phyloP scores from a whole-genome alignment of 2,329 filamentous ascomycete species.

The Cercospora nicotianae region DNA sequence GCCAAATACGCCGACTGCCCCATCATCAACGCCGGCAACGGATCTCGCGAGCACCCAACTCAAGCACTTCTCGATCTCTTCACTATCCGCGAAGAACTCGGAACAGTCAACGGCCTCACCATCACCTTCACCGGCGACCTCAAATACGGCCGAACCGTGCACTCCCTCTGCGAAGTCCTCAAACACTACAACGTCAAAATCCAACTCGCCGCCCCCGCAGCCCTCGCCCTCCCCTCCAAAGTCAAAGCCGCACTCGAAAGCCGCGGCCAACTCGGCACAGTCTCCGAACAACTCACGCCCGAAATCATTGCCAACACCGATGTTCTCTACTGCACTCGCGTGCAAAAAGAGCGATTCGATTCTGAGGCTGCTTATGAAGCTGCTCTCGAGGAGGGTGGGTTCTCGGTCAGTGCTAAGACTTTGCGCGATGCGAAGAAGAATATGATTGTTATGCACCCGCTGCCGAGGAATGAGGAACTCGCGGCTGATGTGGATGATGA shows the following conservation, averaged over 20 bases:
- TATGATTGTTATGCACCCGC: conserved; percentile 93
- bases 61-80: conserved; percentile 97
- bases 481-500: conserved; percentile 97
- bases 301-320: conserved; percentile 85
- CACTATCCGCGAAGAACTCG: conserved; percentile 95
- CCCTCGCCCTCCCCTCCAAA: conserved; percentile 71
- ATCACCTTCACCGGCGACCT: conserved; percentile 96
- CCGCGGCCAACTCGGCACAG: conserved; percentile 74
- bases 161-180: conserved; percentile 91
- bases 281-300: conserved; percentile 76
- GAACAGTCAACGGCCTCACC: conserved; percentile 89
- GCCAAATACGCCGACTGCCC: conserved; percentile 86
- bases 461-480: conserved; percentile 91
- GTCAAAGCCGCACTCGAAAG: conserved; percentile 70
- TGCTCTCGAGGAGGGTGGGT: conserved; percentile 71
- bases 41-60: conserved; percentile 92
- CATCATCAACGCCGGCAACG: conserved; percentile 96
- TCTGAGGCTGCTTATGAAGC: conserved; percentile 76
- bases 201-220: conserved; percentile 83
- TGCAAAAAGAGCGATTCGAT: conserved; percentile 96
- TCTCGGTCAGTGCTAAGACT: conserved; percentile 86
- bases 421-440: conserved; percentile 87
- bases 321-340: conserved; percentile 93
- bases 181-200: conserved; percentile 93
- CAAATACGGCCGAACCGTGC: conserved; percentile 88